A percentile compares a stretch with the other conserved stretches of the same genome.
Evolutionary conservation across 164 flowering plant genomes (phyloP).

Genomic region (Aristolochia contorta): DNA sequence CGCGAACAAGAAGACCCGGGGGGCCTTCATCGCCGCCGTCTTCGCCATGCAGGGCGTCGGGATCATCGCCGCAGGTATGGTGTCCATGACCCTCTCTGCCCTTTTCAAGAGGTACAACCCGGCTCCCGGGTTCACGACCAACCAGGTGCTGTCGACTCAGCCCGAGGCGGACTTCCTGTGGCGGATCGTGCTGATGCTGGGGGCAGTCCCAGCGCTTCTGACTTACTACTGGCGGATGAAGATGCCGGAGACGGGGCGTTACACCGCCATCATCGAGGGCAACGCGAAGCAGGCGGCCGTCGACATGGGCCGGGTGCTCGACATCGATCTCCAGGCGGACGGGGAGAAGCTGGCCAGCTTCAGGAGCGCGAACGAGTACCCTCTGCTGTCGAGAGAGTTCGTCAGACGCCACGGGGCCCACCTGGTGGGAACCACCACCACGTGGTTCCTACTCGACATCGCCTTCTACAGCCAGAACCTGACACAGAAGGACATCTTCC

Average conservation of each 20-base stretch:
- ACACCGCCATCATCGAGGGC: conserved; percentile 73
- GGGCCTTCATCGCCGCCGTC: conserved; percentile 41
- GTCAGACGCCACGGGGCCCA: conserved; percentile 40
- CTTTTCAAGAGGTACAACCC: conserved; percentile 16
- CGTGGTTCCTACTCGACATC: conserved; percentile 63
- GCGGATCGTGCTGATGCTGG: conserved; percentile 63
- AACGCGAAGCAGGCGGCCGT: conserved; percentile 52
- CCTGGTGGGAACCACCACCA: conserved; percentile 46
- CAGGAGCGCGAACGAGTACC: conserved; percentile 22
- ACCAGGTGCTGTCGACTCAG: conserved; percentile 20
- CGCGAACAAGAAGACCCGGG: conserved; percentile 42
- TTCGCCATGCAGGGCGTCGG: conserved; percentile 63
- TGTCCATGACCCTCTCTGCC: conserved; percentile 32
- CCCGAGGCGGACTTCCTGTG: conserved; percentile 49
- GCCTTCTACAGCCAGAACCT: conserved; percentile 70
- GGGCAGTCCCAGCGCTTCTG: conserved; percentile 56
- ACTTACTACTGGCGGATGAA: conserved; percentile 76
- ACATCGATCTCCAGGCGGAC: conserved; percentile 33
- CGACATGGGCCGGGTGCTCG: conserved; percentile 43
- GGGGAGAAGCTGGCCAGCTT: conserved; percentile 29
- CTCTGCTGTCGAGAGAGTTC: conserved; percentile 28
- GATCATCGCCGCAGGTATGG: conserved; percentile 42
- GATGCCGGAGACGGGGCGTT: conserved; percentile 86
- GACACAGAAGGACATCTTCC: conserved; percentile 68
- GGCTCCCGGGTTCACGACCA: conserved; percentile 6